Base-by-base conservation (phyloP, 75 land plant species). In the Pinus tabuliformis region DNA sequence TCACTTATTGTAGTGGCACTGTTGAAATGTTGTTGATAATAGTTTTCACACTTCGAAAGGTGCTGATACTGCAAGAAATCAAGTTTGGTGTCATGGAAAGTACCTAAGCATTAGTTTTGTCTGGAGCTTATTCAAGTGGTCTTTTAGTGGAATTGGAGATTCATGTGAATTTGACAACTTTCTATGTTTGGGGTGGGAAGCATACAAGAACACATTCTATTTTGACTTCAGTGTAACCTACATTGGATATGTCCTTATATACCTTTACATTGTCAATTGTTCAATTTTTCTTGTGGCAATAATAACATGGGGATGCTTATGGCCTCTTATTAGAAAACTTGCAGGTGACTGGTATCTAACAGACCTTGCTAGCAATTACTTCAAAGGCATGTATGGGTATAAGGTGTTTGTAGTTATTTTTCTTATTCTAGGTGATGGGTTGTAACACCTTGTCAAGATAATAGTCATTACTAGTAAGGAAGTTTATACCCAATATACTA, bases 41-140 rank as follows among this genome's bases (percentile, higher is more conserved):
- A 88, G 90, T 57, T 88, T 88, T 58, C 90, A 88, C 70, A 88
- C 85, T 20, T 45, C 75, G 6, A 18, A 71, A 22, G 90, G 85
- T 75, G 88, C 85, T 73, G 82, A 85, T 36, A 77, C 80, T 56
- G 88, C 90, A 36, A 81, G 81, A 63, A 86, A 83, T 52, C 86
- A 89, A 78, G 86, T 89, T 9, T 66, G 42, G 18, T 79, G 78
- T 60, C 86, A 86, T 28, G 91, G 84, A 22, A 84, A 89, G 57
- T 84, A 77, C 59, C 62, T 86, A 3, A 62, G 75, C 52, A 68
- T 83, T 26, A 86, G 89, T 74, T 87, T 89, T 60, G 58, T 81
- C 30, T 89, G 83, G 84, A 86, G 86, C 33, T 84, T 78, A 79
- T 89, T 89, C 54, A 90, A 90, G 77, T 90, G 91, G 89, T 82